Evolutionary conservation across 2,329 filamentous ascomycete species (phyloP), one percentile per base, ranked within the genome.

Genomic region (Pezicula rhizophila): DNA sequence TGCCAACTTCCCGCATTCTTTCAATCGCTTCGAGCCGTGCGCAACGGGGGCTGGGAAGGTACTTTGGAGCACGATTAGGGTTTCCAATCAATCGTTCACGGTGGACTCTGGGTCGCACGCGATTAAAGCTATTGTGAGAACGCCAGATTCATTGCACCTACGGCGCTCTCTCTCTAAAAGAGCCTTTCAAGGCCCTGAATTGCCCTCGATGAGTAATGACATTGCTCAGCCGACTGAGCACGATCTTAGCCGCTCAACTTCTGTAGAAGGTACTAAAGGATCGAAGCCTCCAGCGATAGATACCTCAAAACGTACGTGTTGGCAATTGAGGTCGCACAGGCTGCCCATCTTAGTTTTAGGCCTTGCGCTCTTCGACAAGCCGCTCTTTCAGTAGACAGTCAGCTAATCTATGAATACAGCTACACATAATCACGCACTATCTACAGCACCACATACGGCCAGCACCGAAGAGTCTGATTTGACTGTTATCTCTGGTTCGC

Each of bases 151-250:
- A 23, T 12, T 18, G 15, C 15, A 23, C n/a, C 15, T 15, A 45
- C 47, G 40, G 52, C 52, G 33, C 45, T 47, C 41, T 43, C 35
- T 34, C 17, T 43, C n/a, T n/a, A n/a, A n/a, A 39, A 25, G 45
- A 52, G 43, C 50, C 50, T 50, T 31, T 39, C 33, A 31, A 47
- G 54, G 47, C 53, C 49, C 42, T 45, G 49, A 48, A 58, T 62
- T 57, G 61, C 61, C 64, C 60, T 65, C 62, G 50, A 66, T 66
- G 64, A 65, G 63, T 65, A 64, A 64, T 64, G 63, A 65, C 56
- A 56, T 61, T 51, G 57, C 58, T 53, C 58, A 60, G 52, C 60
- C 59, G 53, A 64, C 61, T 52, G 64, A 65, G 62, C 60, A 61
- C 56, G 55, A 61, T 54, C 56, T 56, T 52, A 58, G 51, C 52